These are phyloP conservation scores for Leccinum pseudoinsigne DNA, from an alignment of 1,284 basidiomycete species.

Conservation along the genomic window DNA sequence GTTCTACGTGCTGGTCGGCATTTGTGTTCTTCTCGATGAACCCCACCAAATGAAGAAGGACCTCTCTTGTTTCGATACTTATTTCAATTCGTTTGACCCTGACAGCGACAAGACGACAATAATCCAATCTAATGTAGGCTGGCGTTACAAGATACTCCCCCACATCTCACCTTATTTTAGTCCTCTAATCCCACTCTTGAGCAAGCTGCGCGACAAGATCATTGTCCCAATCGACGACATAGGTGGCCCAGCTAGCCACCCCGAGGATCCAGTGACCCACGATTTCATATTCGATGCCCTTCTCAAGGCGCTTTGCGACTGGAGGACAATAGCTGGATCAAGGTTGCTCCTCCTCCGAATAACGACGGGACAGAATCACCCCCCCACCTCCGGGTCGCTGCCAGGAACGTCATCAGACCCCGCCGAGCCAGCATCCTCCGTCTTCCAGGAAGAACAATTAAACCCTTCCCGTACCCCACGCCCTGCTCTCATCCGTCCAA, in stretches of 20 bases:
- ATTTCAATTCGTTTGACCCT: neutral
- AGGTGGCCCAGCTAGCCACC: neutral
- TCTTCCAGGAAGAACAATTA: neutral
- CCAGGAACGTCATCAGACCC: neutral
- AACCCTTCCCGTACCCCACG: neutral
- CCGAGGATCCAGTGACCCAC: neutral
- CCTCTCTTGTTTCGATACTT: neutral
- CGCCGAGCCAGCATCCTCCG: neutral
- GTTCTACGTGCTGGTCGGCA: neutral
- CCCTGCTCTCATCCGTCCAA: neutral
- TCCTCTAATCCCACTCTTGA: neutral
- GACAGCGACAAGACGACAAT: neutral
- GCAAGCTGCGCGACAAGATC: neutral
- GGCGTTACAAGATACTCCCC: neutral
- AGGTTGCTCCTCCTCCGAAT: neutral
- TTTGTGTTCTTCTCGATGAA: neutral
- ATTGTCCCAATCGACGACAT: neutral
- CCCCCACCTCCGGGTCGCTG: neutral
- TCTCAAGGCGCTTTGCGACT: neutral
- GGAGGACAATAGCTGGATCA: neutral
- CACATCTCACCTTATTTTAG: neutral
- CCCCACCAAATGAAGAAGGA: neutral
- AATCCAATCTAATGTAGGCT: neutral
- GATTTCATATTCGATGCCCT: neutral
- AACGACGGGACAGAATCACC: neutral